Base-by-base conservation (phyloP, 441 rosid genomes). In the Syzygium syzygioides region DNA sequence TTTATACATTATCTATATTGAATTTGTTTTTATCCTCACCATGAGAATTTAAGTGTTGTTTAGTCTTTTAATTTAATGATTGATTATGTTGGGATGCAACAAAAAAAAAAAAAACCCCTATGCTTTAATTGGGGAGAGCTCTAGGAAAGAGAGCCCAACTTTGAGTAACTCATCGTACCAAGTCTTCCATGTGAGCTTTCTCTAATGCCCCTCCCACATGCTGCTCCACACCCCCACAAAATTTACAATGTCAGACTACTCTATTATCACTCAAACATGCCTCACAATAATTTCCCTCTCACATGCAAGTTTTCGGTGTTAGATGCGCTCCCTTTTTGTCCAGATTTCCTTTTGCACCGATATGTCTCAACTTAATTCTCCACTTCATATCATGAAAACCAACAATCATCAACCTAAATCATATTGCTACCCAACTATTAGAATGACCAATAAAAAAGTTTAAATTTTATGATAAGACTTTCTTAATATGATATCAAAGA, bases 301-400 rank as follows among this genome's bases (percentile, higher is more conserved):
- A 14, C 34, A 3, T 0, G 34, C 14, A 34, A 62, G 10, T 0
- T n/a, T 62, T 62, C 0, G 3, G 1, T n/a, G 5, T 62, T 62
- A n/a, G 34, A n/a, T 62, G n/a, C 14, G 34, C 14, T 14, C 5
- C 2, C 14, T 62, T 62, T 62, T n/a, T 62, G 34, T 62, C 19
- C 19, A 7, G 0, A 62, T 14, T n/a, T 62, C 19, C 19, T 62
- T 62, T 62, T n/a, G 34, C 34, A 62, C 2, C 2, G 0, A 62
- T 9, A n/a, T n/a, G 15, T n/a, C 68, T 62, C 68, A n/a, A 62
- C 68, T 62, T n/a, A 62, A n/a, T 62, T 62, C 9, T 62, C 68
- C 34, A 26, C 10, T n/a, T 62, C 68, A 62, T 14, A 9, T 30
- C 7, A 0, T 0, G 34, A 60, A 13, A 60, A 60, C 66, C 66